Conservation (phyloP, 108 stramenopile genomes). For the Skeletonema costatum region DNA sequence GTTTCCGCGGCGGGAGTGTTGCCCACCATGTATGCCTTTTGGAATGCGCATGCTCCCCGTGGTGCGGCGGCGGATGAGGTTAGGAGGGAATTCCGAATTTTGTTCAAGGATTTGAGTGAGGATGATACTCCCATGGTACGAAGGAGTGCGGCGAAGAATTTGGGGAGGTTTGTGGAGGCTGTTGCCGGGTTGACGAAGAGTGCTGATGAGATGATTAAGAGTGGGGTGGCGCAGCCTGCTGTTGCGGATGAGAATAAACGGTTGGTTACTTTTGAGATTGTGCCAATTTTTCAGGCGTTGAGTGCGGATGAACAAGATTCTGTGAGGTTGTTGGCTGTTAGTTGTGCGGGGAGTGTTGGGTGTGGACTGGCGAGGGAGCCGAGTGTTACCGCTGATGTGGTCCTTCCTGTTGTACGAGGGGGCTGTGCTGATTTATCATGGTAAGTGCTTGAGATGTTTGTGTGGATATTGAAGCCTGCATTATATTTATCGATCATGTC, state of each 20-base stretch:
- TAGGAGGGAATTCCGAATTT: constrained; percentile 55
- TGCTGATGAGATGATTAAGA: constrained; percentile 39
- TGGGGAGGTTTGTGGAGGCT: constrained; percentile 66
- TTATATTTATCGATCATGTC: background rate
- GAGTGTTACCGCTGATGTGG: constrained; percentile 52
- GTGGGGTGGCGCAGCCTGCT: constrained; percentile 16
- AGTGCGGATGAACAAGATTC: constrained; percentile 96
- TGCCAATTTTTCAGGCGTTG: constrained; percentile 80
- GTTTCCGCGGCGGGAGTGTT: constrained; percentile 86
- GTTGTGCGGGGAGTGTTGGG: constrained; percentile 70
- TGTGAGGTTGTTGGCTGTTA: constrained; percentile 92
- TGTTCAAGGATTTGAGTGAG: constrained; percentile 77
- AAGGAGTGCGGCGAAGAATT: constrained; percentile 78
- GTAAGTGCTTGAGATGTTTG: constrained; percentile 47
- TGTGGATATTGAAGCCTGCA: background rate
- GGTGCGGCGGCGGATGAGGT: constrained; percentile 39
- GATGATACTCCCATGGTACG: constrained; percentile 99
- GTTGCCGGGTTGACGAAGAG: constrained; percentile 47
- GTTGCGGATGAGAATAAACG: constrained; percentile 30
- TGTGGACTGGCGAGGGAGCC: constrained; percentile 61
- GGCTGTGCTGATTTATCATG: constrained; percentile 84
- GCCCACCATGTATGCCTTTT: constrained; percentile 48
- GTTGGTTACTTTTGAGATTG: constrained; percentile 49
- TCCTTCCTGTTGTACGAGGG: constrained; percentile 79
- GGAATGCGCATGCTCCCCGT: constrained; percentile 26